phyloP scores from a whole-genome alignment of 768 basidiomycete species.

The Russula ochroleuca region DNA sequence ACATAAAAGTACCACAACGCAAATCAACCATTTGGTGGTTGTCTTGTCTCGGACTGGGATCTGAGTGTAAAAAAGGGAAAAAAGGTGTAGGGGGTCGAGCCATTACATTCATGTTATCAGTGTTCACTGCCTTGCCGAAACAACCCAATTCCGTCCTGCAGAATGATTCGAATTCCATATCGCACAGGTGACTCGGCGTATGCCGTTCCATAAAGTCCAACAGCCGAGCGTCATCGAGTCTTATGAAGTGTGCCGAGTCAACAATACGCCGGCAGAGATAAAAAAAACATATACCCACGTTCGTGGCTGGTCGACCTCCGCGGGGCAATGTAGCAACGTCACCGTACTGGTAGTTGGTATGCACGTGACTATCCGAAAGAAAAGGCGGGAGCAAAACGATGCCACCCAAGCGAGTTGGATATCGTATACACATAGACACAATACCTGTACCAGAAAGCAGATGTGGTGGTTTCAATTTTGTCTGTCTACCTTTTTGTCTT shows the following conservation, averaged over 20 bases:
- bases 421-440: not conserved
- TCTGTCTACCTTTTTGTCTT: not conserved
- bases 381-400: constrained; percentile 9
- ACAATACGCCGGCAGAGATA: constrained; percentile 18
- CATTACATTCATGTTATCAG: not conserved
- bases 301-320: constrained; percentile 23
- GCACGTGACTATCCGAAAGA: constrained; percentile 16
- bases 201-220: constrained; percentile 15
- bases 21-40: not conserved
- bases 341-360: not conserved
- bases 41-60: not conserved
- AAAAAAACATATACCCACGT: constrained; percentile 19
- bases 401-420: not conserved
- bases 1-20: not conserved
- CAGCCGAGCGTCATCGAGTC: constrained; percentile 16
- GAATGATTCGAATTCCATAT: constrained; percentile 16
- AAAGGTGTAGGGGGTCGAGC: not conserved
- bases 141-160: not conserved
- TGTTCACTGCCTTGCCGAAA: not conserved
- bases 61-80: not conserved
- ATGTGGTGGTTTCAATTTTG: not conserved
- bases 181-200: constrained; percentile 22
- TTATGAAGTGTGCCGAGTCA: constrained; percentile 17
- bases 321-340: constrained; percentile 5
- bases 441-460: not conserved